phyloP scores from a whole-genome alignment of 305 asterid species.

The Fraxinus dipetala region DNA sequence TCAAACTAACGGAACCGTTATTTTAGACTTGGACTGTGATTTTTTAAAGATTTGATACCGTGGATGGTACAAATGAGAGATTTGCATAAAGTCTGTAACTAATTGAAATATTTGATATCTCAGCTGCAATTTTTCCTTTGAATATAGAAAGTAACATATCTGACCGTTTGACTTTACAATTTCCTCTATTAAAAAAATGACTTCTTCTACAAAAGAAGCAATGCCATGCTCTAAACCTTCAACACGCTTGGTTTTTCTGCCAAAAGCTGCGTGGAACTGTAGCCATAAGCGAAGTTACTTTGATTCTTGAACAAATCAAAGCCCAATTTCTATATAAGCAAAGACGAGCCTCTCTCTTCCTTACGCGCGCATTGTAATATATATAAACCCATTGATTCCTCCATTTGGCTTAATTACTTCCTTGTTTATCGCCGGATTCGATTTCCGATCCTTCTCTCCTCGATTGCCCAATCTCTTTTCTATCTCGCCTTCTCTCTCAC shows the following conservation, averaged over 20 bases:
- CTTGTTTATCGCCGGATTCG: conserved; percentile 30
- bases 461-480: conserved; percentile 4
- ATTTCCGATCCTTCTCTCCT: conserved; percentile 18
- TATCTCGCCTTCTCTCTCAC: not conserved
- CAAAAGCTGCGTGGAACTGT: not conserved
- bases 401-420: not conserved
- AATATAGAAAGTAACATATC: not conserved
- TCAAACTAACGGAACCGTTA: too few relatives aligned
- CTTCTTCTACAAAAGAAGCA: not conserved
- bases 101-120: too few relatives aligned
- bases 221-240: not conserved
- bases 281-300: not conserved
- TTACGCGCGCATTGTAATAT: not conserved
- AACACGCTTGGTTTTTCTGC: not conserved
- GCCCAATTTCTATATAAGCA: not conserved
- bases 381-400: not conserved
- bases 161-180: not conserved
- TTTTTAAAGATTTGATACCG: too few relatives aligned
- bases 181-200: not conserved
- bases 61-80: too few relatives aligned
- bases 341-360: not conserved
- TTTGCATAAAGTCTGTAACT: too few relatives aligned
- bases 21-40: too few relatives aligned
- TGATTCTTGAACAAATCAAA: not conserved
- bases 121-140: too few relatives aligned